These are phyloP conservation scores for Kodamaea hsintzibuensis DNA, from an alignment of 805 yeast species.

Conservation along the genomic window DNA sequence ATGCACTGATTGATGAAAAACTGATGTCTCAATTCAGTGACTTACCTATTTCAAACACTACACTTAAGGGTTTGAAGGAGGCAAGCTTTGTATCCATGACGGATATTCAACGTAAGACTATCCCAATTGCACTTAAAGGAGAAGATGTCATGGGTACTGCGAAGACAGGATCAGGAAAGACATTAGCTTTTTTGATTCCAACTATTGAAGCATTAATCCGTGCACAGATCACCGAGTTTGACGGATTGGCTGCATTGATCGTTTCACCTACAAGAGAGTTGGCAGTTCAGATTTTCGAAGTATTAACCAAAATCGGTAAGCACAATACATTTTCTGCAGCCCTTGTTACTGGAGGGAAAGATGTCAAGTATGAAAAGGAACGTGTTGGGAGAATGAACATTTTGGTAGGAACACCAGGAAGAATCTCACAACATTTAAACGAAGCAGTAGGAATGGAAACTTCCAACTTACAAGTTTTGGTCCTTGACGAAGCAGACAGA, in stretches of 20 bases:
- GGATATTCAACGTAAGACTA: slow-evolving; percentile 79
- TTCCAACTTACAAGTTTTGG: slow-evolving; percentile 72
- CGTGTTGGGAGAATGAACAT: slow-evolving; percentile 79
- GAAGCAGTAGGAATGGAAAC: slow-evolving; percentile 81
- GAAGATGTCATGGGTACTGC: slow-evolving; percentile 86
- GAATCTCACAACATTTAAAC: slow-evolving; percentile 87
- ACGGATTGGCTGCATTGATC: slow-evolving; percentile 86
- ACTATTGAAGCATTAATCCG: slow-evolving; percentile 67
- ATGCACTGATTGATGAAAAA: slow-evolving; percentile 35
- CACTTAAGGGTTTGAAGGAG: slow-evolving; percentile 71
- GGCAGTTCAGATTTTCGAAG: slow-evolving; percentile 90
- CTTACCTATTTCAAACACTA: slow-evolving; percentile 68
- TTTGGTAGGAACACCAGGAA: slow-evolving; percentile 88
- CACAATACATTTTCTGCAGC: slow-evolving; percentile 81
- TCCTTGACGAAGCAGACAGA: slow-evolving; percentile 90
- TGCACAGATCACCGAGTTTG: slow-evolving; percentile 75
- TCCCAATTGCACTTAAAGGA: slow-evolving; percentile 75
- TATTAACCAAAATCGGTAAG: slow-evolving; percentile 76
- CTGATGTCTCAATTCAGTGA: slow-evolving; percentile 58
- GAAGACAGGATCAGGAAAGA: slow-evolving; percentile 88
- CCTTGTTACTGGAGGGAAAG: slow-evolving; percentile 91
- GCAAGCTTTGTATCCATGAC: slow-evolving; percentile 81
- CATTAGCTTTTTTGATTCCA: slow-evolving; percentile 84
- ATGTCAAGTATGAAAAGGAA: slow-evolving; percentile 76
- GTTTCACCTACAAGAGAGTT: slow-evolving; percentile 92